Evolutionary conservation across 2,329 filamentous ascomycete species (phyloP), one percentile per base, ranked within the genome.

Genomic region (Stemphylium lycopersici): DNA sequence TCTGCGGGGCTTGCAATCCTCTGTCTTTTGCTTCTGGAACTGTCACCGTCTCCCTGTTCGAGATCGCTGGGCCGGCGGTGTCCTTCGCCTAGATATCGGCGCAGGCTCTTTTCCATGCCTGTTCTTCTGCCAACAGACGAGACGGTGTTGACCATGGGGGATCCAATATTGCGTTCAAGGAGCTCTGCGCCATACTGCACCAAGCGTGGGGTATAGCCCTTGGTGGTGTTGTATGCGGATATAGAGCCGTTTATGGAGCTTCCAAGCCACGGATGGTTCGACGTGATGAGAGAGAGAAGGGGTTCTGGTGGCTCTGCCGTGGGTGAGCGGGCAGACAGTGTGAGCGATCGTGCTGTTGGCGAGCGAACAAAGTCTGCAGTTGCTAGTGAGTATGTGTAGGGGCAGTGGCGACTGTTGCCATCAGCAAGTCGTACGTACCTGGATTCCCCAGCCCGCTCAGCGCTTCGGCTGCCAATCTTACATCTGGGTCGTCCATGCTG

Each of bases 161-260:
- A 81, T 11, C 84, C 90, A 46, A 96, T 86, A 63, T 91, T 93
- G 41, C 90, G 88, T 75, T 98, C 93, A 16, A 97, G 87, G 66
- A 96, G 91, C 72, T 96, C 91, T 43, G 91, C 93, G 56, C 92
- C 86, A n/a, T 90, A 90, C 74, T 90, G 77, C n/a, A 82, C 92
- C 71, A 97, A 91, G 2, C 90, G 85, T 0, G 93, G 92, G 1
- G 91, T 96, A 68, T 93, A 96, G 63, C 93, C 91, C 76, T 98
- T 97, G 10, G 90, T 92, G 2, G 84, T 88, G 24, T 89, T 88
- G 73, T 98, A 98, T 1, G 90, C 91, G 1, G 90, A 91, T 6
- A 93, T 84, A 0, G 92, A 93, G 47, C 88, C 87, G 62, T 90
- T 91, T 65, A 96, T 93, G 0, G 92, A 91, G 24, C 87, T 91